Evolutionary conservation across 2,329 filamentous ascomycete species (phyloP).

Genomic region (Curvularia verruculosa): DNA sequence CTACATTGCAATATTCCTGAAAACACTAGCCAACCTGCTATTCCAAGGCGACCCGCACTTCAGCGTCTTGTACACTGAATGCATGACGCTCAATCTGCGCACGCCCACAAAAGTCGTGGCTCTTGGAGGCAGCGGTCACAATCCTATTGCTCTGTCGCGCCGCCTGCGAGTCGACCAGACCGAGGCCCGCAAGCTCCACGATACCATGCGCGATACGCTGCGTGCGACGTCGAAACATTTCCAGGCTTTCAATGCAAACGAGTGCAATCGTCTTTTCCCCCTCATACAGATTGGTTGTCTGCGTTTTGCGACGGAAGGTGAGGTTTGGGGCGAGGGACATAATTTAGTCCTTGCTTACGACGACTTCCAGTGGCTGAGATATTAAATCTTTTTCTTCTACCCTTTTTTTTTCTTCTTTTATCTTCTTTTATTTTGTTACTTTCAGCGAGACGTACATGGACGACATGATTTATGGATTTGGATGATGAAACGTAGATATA

Average conservation of each 20-base stretch:
- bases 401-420: too few relatives aligned
- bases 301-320: conserved; percentile 34
- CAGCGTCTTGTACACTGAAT: conserved; percentile 34
- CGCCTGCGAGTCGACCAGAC: conserved; percentile 27
- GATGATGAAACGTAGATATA: background rate
- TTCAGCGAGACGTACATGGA: background rate
- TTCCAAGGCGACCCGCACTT: conserved; percentile 27
- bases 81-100: conserved; percentile 37
- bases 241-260: conserved; percentile 31
- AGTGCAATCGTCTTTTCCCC: conserved; percentile 33
- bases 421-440: background rate
- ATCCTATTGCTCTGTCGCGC: conserved; percentile 21
- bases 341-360: conserved; percentile 39
- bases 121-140: conserved; percentile 17
- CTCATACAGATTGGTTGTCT: conserved; percentile 38
- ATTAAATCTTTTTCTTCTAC: conserved; percentile 13
- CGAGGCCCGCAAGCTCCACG: conserved; percentile 28
- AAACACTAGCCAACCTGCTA: conserved; percentile 35
- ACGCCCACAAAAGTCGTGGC: conserved; percentile 33
- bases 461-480: background rate
- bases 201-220: conserved; percentile 36
- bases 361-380: conserved; percentile 40
- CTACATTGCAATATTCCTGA: conserved; percentile 41
- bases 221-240: conserved; percentile 36
- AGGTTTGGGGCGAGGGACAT: conserved; percentile 38